phyloP scores from a whole-genome alignment of 495 filamentous ascomycete species.

The Neurospora sp. region DNA sequence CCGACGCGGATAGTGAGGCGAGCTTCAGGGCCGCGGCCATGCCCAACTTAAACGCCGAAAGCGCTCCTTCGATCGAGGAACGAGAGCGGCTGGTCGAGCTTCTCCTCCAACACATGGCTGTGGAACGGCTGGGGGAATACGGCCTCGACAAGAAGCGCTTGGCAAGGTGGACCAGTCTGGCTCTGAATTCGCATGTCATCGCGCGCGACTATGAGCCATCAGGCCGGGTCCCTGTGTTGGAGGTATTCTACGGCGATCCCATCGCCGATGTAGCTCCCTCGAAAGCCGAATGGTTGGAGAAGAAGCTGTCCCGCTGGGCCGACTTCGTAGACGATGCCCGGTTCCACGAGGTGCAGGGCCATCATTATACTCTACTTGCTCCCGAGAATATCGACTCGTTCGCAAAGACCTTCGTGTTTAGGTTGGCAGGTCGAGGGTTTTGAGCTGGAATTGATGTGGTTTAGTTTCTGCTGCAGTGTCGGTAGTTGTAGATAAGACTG shows the following conservation, averaged over 20 bases:
- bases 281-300: conserved; percentile 33
- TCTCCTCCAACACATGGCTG: conserved; percentile 8
- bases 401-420: conserved; percentile 17
- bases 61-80: conserved; percentile 10
- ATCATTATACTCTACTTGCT: conserved; percentile 34
- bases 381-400: conserved; percentile 27
- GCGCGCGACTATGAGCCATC: conserved; percentile 41
- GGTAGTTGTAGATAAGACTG: neutral
- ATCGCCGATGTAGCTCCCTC: conserved; percentile 28
- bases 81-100: conserved; percentile 16
- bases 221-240: conserved; percentile 32
- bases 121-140: conserved; percentile 27
- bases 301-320: conserved; percentile 33
- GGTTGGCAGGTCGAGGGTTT: conserved; percentile 18
- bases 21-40: conserved; percentile 5
- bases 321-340: conserved; percentile 23
- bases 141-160: conserved; percentile 22
- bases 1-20: conserved; percentile 21
- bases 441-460: neutral
- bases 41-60: neutral
- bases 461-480: neutral
- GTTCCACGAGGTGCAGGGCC: conserved; percentile 27
- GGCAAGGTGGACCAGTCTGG: conserved; percentile 31
- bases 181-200: conserved; percentile 34
- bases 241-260: conserved; percentile 41